Base-by-base conservation (phyloP, 2,329 filamentous ascomycete species). In the Niveomyces coronatus region DNA sequence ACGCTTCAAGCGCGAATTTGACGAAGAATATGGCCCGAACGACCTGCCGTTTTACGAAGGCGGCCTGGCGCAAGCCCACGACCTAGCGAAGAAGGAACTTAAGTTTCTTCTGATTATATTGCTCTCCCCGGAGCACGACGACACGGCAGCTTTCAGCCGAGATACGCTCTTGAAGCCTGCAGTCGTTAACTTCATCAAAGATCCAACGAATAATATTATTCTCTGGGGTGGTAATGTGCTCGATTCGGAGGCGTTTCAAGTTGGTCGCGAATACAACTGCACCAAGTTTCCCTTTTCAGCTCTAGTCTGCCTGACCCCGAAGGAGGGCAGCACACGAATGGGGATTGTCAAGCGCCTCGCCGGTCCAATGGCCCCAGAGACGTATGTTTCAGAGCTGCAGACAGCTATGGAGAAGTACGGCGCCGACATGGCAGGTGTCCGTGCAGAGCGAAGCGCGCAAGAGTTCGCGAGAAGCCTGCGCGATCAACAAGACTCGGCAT, bases 141-240 rank as follows among this genome's bases (percentile, higher is more conserved):
- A 96, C 50, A 96, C 85, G 1, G 71, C 77, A 16, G 68, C 73
- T 1, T 98, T 94, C 62, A 76, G 88, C 43, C 76, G 76, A 28
- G 81, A 94, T 18, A 95, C 87, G 0, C 70, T 98, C 0, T 71
- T 95, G 7, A 72, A 81, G 1, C 73, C 76, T 1, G 80, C 88
- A 30, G 79, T 95, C 3, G 68, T 79, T 9, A 64, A 70, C 5
- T 94, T 86, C 51, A 59, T 96, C 49, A 80, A 77, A 46, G 74
- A 89, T 43, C 75, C 83, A 1, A 61, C 69, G 23, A 87, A 87
- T 58, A 83, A 89, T 53, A 74, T 95, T 20, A 67, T 96, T 24
- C 61, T 98, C 3, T 98, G 91, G 91, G 86, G 82, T 28, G 91
- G 91, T 32, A 94, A 87, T 49, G 82, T 96, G 1, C 76, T 87